Percentiles rank a stretch among this genome's conserved stretches.
Conservation (phyloP, 345 rosid genomes). For the Bruguiera sexangula region DNA sequence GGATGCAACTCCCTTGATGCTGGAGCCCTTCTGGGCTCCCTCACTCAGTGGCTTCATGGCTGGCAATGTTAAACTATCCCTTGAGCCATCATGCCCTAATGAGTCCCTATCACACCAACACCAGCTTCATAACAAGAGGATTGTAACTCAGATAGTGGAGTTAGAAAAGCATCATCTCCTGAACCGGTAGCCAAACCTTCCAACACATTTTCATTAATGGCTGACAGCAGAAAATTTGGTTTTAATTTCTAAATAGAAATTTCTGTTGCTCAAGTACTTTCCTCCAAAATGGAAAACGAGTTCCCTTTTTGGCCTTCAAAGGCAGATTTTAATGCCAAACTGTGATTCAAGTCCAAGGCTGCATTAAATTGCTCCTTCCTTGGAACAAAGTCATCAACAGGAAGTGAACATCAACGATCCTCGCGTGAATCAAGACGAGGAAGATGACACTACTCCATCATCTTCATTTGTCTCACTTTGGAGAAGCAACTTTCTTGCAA, state of each 20-base stretch:
- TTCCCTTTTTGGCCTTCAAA: conserved; percentile 33
- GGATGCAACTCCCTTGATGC: conserved; percentile 17
- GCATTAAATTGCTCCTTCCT: conserved; percentile 16
- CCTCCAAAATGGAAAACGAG: conserved; percentile 8
- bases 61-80: conserved; percentile 11
- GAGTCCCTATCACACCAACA: conserved; percentile 19
- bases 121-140: conserved; percentile 8
- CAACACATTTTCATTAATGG: conserved; percentile 17
- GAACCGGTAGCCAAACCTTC: conserved; percentile 12
- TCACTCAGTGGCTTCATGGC: conserved; percentile 17
- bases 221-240: conserved; percentile 23
- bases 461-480: too few species aligned
- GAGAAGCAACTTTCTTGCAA: too few species aligned
- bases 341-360: conserved; percentile 16
- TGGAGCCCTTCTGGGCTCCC: conserved; percentile 15
- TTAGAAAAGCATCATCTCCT: conserved; percentile 24
- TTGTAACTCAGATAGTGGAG: conserved; percentile 19
- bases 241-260: conserved; percentile 20
- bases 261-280: conserved; percentile 22
- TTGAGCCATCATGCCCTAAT: conserved; percentile 9
- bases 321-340: conserved; percentile 19
- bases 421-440: conserved; percentile 10
- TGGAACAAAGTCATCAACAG: conserved; percentile 14
- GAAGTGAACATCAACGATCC: conserved; percentile 17
- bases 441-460: too few species aligned